These are phyloP conservation scores for Hyaloscypha bicolor DNA, from an alignment of 495 filamentous ascomycete genomes.

Conservation along the genomic window DNA sequence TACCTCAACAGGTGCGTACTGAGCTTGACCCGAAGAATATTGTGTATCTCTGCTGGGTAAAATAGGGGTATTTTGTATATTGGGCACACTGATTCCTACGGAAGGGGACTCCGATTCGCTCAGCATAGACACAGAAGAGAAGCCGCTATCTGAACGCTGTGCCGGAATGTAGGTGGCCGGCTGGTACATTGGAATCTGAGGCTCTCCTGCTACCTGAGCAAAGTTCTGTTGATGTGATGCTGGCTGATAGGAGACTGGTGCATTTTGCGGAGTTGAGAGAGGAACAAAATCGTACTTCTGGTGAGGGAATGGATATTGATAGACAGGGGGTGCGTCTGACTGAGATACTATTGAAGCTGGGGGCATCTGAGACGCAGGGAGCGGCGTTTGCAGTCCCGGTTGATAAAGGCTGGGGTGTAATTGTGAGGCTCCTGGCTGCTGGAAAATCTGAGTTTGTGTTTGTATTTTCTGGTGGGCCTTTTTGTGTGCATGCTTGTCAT, in stretches of 20 bases:
- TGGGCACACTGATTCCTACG: not conserved
- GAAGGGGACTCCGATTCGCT: not conserved
- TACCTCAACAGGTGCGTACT: not conserved
- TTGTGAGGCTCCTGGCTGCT: constrained; percentile 8
- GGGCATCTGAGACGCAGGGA: not conserved
- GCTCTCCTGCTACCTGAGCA: not conserved
- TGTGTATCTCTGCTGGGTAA: too few relatives aligned
- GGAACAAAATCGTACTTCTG: constrained; percentile 15
- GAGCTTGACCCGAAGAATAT: not conserved
- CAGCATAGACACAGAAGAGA: not conserved
- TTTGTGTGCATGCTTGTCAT: constrained; percentile 31
- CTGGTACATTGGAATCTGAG: not conserved
- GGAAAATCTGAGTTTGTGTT: constrained; percentile 14
- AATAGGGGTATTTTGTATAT: not conserved
- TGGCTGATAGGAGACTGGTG: constrained; percentile 2
- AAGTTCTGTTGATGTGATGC: not conserved
- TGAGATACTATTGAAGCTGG: not conserved
- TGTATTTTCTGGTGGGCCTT: constrained; percentile 31
- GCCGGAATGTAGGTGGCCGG: not conserved
- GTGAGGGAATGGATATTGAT: constrained; percentile 2
- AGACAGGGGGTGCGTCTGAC: not conserved
- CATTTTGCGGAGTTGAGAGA: not conserved
- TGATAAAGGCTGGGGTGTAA: not conserved
- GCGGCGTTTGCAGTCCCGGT: not conserved
- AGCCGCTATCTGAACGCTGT: not conserved